Percentiles rank a stretch among this genome's conserved stretches.
Evolutionary conservation across 1,284 basidiomycete species (phyloP).

Genomic region (Quambalaria eucalypti): DNA sequence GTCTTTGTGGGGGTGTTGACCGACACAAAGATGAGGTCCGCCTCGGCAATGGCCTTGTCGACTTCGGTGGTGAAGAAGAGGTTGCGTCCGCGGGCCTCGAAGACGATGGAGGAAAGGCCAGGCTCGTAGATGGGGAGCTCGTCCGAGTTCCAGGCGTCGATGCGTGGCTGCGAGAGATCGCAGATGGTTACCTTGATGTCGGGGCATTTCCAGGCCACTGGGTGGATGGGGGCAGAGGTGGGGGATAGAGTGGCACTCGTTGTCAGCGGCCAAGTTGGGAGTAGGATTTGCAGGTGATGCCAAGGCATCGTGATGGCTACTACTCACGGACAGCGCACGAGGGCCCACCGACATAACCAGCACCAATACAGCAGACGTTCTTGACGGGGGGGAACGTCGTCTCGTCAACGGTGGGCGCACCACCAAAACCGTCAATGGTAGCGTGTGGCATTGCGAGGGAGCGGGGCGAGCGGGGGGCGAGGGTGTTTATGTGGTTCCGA

Average conservation of each 20-base stretch:
- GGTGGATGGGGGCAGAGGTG: too few species aligned
- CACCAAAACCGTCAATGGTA: too few species aligned
- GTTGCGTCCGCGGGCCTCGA: conserved; percentile 78
- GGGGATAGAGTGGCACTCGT: too few species aligned
- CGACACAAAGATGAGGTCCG: conserved; percentile 65
- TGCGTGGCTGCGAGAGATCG: conserved; percentile 85
- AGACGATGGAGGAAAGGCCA: conserved; percentile 83
- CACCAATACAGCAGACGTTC: conserved; percentile 55
- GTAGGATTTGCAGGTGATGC: too few species aligned
- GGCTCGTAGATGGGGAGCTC: conserved; percentile 87
- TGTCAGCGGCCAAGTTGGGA: too few species aligned
- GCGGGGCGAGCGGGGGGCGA: too few species aligned
- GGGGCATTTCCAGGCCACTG: conserved; percentile 88
- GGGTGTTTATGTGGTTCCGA: too few species aligned
- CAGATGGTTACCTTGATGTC: conserved; percentile 92
- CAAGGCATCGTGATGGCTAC: too few species aligned
- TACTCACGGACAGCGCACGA: conserved; percentile 93
- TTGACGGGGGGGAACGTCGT: background rate
- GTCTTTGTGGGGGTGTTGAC: conserved; percentile 99
- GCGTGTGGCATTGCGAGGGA: too few species aligned
- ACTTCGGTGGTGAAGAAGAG: conserved; percentile 96
- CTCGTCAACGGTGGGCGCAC: too few species aligned
- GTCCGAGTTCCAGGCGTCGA: conserved; percentile 86
- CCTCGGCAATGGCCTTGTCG: conserved; percentile 82
- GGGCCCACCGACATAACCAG: conserved; percentile 72